Base-by-base conservation (phyloP, 345 rosid genomes). In the Melaleuca quinquenervia region DNA sequence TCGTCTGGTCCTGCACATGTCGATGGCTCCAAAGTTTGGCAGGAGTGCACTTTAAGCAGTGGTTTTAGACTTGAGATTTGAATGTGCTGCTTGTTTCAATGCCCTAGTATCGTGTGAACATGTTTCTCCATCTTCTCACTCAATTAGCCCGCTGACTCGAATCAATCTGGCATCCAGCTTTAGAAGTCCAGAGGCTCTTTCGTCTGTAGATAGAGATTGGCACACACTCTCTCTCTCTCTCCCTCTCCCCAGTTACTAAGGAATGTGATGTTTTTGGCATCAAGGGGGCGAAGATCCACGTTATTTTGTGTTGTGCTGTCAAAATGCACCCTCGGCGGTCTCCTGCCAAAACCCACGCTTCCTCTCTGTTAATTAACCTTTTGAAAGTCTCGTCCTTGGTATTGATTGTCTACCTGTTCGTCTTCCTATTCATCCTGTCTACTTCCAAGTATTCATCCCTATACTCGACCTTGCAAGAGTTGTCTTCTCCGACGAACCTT, bases 381-480 rank as follows among this genome's bases (percentile, higher is more conserved):
- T 48, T 93, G 24, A 21, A 93, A 45, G 51, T 92, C 82, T 88
- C 84, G 12, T 91, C 92, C 26, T 91, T 91, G 26, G 54, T 92
- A 45, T 90, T 91, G 52, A 56, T 94, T 70, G 44, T 90, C 60
- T 95, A 91, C 83, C 82, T 94, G 85, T 83, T 93, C 50, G 87
- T 87, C 56, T 92, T 95, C 0, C 18, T 92, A n/a, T 88, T 93
- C 82, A 87, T 91, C 36, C 84, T 92, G 18, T 89, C 88, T 20
- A 86, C 89, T 84, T 87, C 92, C 85, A 92, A 89, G 64, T 55
- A 87, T 83, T 9, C 86, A 27, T 55, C 60, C 27, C 7, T 84
- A 11, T 55, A 83, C 54, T 91, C 92, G 45, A 85, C 86, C 27
- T 74, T 88, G 32, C 89, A 89, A 53, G 85, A 82, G 55, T 86